These are phyloP conservation scores for Alternaria gaisen DNA, from an alignment of 2,329 filamentous ascomycete genomes.

Conservation along the genomic window DNA sequence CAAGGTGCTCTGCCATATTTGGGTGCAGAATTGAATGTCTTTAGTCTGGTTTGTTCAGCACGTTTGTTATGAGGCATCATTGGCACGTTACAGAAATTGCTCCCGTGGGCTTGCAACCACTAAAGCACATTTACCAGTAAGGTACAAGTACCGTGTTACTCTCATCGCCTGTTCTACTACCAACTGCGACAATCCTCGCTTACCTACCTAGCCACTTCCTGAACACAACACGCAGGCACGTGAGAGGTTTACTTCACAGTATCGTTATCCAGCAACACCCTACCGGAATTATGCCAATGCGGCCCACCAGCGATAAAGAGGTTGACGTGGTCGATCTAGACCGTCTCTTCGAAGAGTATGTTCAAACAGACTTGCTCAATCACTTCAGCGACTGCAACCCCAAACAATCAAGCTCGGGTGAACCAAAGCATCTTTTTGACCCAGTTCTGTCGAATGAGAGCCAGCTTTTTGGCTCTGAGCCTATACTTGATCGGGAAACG, in stretches of 20 bases:
- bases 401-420: conserved; percentile 59
- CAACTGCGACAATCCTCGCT: conserved; percentile 11
- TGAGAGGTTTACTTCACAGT: conserved; percentile 40
- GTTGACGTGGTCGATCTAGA: conserved; percentile 65
- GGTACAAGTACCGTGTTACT: conserved; percentile 34
- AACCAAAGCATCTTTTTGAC: conserved; percentile 63
- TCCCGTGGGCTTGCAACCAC: conserved; percentile 33
- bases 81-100: conserved; percentile 36
- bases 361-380: conserved; percentile 65
- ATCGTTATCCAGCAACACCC: conserved; percentile 36
- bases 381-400: conserved; percentile 57
- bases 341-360: conserved; percentile 71
- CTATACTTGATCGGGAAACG: conserved; percentile 60
- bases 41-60: conserved; percentile 44
- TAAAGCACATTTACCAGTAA: conserved; percentile 27
- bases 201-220: conserved; percentile 26
- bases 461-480: conserved; percentile 56
- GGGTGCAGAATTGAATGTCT: conserved; percentile 47
- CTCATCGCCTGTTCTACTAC: conserved; percentile 25
- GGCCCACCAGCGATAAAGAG: conserved; percentile 61
- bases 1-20: conserved; percentile 35
- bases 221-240: conserved; percentile 28
- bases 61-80: conserved; percentile 47
- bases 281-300: conserved; percentile 49
- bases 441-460: conserved; percentile 62